phyloP scores from a whole-genome alignment of 1,284 basidiomycete species.

The Rhodotorula sp. region DNA sequence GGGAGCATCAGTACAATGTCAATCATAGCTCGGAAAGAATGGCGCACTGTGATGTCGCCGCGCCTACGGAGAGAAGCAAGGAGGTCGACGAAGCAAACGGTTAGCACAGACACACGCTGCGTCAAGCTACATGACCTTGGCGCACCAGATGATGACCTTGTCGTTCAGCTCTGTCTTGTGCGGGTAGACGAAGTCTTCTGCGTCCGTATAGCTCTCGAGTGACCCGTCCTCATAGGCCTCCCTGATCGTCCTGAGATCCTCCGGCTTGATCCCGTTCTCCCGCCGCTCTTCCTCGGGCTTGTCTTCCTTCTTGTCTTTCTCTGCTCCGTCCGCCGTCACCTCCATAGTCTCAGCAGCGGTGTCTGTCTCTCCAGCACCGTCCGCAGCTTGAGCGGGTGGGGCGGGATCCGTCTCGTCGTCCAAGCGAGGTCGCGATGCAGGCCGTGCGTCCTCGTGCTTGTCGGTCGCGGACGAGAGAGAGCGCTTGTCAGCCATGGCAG shows the following conservation, averaged over 20 bases:
- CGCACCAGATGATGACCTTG: slow-evolving; percentile 40
- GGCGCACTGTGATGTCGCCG: slow-evolving; percentile 65
- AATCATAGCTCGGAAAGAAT: no score
- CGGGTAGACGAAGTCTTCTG: slow-evolving; percentile 6
- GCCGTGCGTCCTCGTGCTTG: background rate
- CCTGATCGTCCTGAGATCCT: slow-evolving; percentile 1
- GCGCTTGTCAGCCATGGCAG: slow-evolving; percentile 1
- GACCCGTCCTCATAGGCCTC: slow-evolving; percentile 10
- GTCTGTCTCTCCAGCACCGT: background rate
- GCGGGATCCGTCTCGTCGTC: background rate
- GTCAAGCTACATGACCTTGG: background rate
- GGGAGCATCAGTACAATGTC: no score
- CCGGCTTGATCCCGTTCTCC: background rate
- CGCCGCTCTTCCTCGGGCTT: background rate
- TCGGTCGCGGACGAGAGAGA: background rate
- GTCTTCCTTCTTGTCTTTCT: no score
- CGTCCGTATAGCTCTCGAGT: slow-evolving; percentile 6
- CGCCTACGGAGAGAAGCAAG: slow-evolving; percentile 53
- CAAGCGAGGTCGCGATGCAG: background rate
- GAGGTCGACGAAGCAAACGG: background rate
- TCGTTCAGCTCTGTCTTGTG: slow-evolving; percentile 22
- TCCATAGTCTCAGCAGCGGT: no score
- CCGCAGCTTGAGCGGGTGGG: background rate
- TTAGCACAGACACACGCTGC: no score
- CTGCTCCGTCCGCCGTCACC: no score